A percentile compares a stretch with the other conserved stretches of the same genome.
phyloP scores from a whole-genome alignment of 2,329 filamentous ascomycete species.

The Phyllachora maydis region DNA sequence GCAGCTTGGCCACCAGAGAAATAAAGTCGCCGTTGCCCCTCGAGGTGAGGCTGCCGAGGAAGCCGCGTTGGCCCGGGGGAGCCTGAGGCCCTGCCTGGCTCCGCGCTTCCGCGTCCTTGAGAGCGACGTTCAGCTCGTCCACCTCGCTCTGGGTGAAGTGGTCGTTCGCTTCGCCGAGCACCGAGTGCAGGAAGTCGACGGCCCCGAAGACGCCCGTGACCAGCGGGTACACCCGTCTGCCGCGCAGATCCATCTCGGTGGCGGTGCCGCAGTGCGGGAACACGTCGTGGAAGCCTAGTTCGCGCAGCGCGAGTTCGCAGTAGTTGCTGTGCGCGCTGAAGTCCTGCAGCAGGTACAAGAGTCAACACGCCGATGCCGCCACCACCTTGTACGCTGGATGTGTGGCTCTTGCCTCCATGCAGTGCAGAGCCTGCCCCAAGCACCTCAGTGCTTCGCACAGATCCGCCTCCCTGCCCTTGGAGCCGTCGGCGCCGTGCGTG shows the following conservation, averaged over 20 bases:
- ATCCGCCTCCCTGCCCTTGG: conserved; percentile 52
- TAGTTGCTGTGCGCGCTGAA: conserved; percentile 74
- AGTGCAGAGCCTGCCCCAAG: conserved; percentile 57
- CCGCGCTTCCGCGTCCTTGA: conserved; percentile 44
- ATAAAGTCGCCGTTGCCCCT: conserved; percentile 36
- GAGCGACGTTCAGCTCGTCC: conserved; percentile 56
- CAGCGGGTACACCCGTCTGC: conserved; percentile 49
- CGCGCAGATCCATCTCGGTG: conserved; percentile 44
- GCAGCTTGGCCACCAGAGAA: conserved; percentile 54
- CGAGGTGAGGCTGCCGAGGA: conserved; percentile 12
- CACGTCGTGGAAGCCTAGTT: conserved; percentile 46
- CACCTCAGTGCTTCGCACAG: conserved; percentile 64
- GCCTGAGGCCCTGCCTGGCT: conserved; percentile 9
- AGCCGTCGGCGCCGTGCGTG: conserved; percentile 37
- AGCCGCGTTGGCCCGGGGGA: conserved; percentile 12
- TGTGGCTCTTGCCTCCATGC: conserved; percentile 30
- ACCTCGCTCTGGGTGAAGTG: conserved; percentile 74
- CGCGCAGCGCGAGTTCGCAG: conserved; percentile 54
- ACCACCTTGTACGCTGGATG: not conserved
- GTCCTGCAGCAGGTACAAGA: conserved; percentile 17
- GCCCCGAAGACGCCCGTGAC: conserved; percentile 62
- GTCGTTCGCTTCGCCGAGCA: conserved; percentile 53
- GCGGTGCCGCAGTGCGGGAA: conserved; percentile 53
- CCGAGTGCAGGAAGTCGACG: conserved; percentile 69
- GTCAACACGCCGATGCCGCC: not conserved